phyloP scores from a whole-genome alignment of 164 flowering plant genomes.

The Aristolochia californica region DNA sequence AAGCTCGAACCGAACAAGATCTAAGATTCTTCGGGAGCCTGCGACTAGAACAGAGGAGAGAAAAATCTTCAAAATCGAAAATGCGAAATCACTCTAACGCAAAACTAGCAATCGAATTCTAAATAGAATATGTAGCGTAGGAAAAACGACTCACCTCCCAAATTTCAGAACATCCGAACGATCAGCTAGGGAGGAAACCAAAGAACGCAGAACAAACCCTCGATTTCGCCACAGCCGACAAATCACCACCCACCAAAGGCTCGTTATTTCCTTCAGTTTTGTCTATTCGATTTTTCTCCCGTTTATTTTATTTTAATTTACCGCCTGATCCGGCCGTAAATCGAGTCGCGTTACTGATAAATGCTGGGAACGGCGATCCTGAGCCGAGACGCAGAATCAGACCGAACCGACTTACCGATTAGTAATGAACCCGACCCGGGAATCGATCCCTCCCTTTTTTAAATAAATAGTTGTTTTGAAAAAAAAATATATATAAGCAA shows the following conservation, averaged over 20 bases:
- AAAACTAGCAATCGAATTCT: neutral
- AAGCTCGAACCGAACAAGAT: conserved; percentile 18
- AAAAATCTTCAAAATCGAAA: neutral
- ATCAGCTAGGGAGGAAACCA: conserved; percentile 1
- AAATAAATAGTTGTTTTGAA: too few species aligned
- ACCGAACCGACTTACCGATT: too few species aligned
- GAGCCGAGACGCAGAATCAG: too few species aligned
- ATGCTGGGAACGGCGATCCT: too few species aligned
- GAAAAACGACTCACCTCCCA: conserved; percentile 9
- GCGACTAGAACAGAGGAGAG: conserved; percentile 6
- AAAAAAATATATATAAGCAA: too few species aligned
- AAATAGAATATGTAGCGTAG: neutral
- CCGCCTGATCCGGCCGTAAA: neutral
- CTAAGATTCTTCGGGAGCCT: conserved; percentile 14
- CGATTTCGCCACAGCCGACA: conserved; percentile 11
- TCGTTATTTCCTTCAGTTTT: conserved; percentile 1
- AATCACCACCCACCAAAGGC: conserved; percentile 6
- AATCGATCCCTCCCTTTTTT: too few species aligned
- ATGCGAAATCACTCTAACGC: conserved; percentile 1
- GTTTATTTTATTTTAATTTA: neutral
- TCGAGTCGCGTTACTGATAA: too few species aligned
- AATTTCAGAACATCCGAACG: neutral
- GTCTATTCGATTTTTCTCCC: neutral
- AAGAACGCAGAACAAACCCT: conserved; percentile 3
- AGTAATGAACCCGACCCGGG: too few species aligned